Conservation (phyloP, 2,329 filamentous ascomycete species). For the Pezicula radicicola region DNA sequence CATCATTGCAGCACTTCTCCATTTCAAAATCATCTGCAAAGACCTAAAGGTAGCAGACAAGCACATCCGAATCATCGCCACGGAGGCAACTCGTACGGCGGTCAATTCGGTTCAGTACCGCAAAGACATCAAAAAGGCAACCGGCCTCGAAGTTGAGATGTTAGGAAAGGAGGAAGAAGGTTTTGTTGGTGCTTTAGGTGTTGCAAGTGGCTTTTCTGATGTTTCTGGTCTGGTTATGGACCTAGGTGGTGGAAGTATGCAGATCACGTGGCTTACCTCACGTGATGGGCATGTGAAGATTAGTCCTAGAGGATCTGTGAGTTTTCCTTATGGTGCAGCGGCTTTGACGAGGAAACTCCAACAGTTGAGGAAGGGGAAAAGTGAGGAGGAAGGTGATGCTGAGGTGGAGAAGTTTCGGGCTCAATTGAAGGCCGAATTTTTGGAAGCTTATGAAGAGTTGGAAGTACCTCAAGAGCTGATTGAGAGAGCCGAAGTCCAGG, state of each 20-base stretch:
- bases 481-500: constrained; percentile 37
- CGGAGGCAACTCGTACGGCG: constrained; percentile 62
- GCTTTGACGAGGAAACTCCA: constrained; percentile 56
- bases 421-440: constrained; percentile 51
- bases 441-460: constrained; percentile 47
- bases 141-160: constrained; percentile 58
- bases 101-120: constrained; percentile 55
- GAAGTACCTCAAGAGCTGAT: constrained; percentile 50
- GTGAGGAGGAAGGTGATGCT: constrained; percentile 35
- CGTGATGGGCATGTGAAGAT: constrained; percentile 46
- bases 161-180: constrained; percentile 66
- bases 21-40: constrained; percentile 54
- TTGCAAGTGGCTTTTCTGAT: constrained; percentile 59
- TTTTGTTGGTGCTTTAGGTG: constrained; percentile 60
- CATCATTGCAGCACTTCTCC: constrained; percentile 48
- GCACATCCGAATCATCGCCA: constrained; percentile 61
- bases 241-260: constrained; percentile 66
- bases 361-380: constrained; percentile 36
- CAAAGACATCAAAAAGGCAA: constrained; percentile 46
- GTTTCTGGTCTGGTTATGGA: constrained; percentile 71
- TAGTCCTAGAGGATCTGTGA: constrained; percentile 54
- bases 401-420: constrained; percentile 41
- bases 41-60: constrained; percentile 51
- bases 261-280: constrained; percentile 64
- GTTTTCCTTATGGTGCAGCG: constrained; percentile 68